Evolutionary conservation across 148 eudicot genomes (phyloP).

Genomic region (Suaeda aralocaspica): DNA sequence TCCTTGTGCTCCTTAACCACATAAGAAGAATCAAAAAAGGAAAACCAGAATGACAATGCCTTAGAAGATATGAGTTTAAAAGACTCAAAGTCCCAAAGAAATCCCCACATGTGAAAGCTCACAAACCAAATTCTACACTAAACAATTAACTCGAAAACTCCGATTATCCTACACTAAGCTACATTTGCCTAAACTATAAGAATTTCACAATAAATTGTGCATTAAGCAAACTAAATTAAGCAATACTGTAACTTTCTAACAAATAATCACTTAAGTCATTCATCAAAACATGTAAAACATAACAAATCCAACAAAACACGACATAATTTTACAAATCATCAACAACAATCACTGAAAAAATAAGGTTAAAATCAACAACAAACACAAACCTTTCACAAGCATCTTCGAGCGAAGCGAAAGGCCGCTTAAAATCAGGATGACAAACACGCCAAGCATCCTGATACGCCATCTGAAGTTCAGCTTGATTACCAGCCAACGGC

Average conservation of each 20-base stretch:
- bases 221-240: background rate
- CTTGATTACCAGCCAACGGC: slow-evolving; percentile 38
- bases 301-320: background rate
- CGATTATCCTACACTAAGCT: too few relatives aligned
- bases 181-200: too few relatives aligned
- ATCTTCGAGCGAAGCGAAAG: slow-evolving; percentile 84
- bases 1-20: too few relatives aligned
- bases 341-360: background rate
- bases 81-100: too few relatives aligned
- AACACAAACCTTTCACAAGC: slow-evolving; percentile 75
- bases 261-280: background rate
- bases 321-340: background rate
- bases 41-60: too few relatives aligned
- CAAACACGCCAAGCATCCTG: slow-evolving; percentile 95
- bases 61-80: too few relatives aligned
- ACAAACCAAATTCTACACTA: too few relatives aligned
- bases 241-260: background rate
- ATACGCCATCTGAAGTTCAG: slow-evolving; percentile 79
- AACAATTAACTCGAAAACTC: too few relatives aligned
- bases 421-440: slow-evolving; percentile 81
- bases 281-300: background rate
- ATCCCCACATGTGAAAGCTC: too few relatives aligned
- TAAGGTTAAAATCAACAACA: background rate
- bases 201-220: background rate
- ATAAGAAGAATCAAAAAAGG: too few relatives aligned